Evolutionary conservation across 2,329 filamentous ascomycete genomes (phyloP), one percentile per base, ranked within the genome.

Genomic region (Ciborinia camelliae): DNA sequence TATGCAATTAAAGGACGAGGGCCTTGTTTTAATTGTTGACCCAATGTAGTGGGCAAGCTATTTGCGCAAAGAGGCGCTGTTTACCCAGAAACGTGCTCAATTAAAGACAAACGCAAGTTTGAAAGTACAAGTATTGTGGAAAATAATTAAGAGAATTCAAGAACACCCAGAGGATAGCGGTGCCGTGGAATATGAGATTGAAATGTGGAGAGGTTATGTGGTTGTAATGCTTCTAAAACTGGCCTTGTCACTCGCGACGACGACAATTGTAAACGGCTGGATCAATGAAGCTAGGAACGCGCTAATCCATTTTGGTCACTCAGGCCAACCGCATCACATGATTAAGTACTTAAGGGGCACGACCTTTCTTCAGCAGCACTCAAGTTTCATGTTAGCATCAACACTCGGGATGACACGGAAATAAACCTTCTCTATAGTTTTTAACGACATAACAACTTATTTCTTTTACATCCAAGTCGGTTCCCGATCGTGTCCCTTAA

Each of bases 31-130:
- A 64, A 64, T 64, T 64, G 62, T 64, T 64, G 35, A 45, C 62
- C 62, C 62, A 43, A 43, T 41, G 45, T 39, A 47, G 53, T 52
- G 62, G 45, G 62, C 37, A 64, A 59, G 53, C 43, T 64, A 39
- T 64, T 53, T 51, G 62, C 62, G 62, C 62, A 59, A 50, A 54
- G 26, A 50, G 62, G 62, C 62, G 62, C 62, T 59, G 35, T 41
- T 50, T 35, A 64, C 43, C 62, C 32, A 64, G 64, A 68, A 67
- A 52, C 62, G 71, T 70, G 65, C 70, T 71, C 72, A 72, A 68
- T 64, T 71, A 68, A 68, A 65, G 66, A 65, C 60, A 68, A 71
- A 67, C n/a, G 20, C 39, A 62, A 32, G n/a, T 28, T 41, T 47
- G 64, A 50, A 60, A 55, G 61, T 51, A 62, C 51, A 65, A 57